Percentiles rank a stretch among this genome's conserved stretches.
Conservation (phyloP, 1,284 basidiomycete genomes). For the Leccinum solheimii region DNA sequence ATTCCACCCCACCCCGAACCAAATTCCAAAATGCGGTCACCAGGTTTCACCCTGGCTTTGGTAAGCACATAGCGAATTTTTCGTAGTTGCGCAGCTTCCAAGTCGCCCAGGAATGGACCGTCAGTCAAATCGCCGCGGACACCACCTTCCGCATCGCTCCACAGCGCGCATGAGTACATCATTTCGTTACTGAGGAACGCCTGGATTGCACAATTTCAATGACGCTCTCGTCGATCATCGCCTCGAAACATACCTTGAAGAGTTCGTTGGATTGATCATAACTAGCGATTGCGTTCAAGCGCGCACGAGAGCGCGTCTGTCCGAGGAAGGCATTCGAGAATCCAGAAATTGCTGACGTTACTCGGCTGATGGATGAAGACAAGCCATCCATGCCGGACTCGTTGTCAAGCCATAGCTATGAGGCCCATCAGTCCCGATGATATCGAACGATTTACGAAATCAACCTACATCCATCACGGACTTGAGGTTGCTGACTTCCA, state of each 20-base stretch:
- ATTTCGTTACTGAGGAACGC: slow-evolving; percentile 86
- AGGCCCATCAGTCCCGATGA: slow-evolving; percentile 15
- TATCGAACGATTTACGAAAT: slow-evolving; percentile 11
- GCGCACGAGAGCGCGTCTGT: slow-evolving; percentile 74
- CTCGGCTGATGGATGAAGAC: slow-evolving; percentile 62
- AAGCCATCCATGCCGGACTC: slow-evolving; percentile 67
- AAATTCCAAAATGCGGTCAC: slow-evolving; percentile 84
- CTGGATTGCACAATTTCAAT: slow-evolving; percentile 36
- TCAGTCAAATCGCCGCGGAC: slow-evolving; percentile 62
- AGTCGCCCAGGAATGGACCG: slow-evolving; percentile 56
- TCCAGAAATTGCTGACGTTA: slow-evolving; percentile 68
- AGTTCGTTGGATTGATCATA: slow-evolving; percentile 87
- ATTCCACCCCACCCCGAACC: slow-evolving; percentile 93
- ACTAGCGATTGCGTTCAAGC: slow-evolving; percentile 84
- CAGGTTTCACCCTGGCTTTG: slow-evolving; percentile 73
- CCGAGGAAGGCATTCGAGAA: slow-evolving; percentile 81
- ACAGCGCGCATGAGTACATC: slow-evolving; percentile 91
- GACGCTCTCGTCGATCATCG: slow-evolving; percentile 30
- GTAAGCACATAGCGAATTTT: slow-evolving; percentile 81
- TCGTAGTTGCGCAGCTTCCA: slow-evolving; percentile 79
- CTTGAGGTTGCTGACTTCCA: slow-evolving; percentile 72
- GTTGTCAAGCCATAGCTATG: slow-evolving; percentile 82
- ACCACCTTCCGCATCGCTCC: slow-evolving; percentile 71
- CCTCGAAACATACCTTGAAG: slow-evolving; percentile 54
- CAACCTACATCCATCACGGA: slow-evolving; percentile 72